Base-by-base conservation (phyloP, 2,329 filamentous ascomycete species). In the Peltaster fructicola region DNA sequence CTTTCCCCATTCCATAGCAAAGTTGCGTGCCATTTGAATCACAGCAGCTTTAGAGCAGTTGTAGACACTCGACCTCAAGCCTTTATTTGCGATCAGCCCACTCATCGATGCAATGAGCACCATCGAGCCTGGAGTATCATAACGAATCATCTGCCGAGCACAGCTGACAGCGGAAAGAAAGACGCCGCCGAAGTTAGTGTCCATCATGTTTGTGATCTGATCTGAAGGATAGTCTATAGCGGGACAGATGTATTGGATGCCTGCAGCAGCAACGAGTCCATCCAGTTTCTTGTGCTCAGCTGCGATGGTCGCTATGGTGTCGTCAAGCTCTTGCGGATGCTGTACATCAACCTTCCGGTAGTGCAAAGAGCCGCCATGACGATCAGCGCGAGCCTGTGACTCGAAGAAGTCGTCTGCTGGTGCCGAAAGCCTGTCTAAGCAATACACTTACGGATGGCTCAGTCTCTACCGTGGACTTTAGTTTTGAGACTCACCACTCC, bases 41-140 rank as follows among this genome's bases (percentile, higher is more conserved):
- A 67, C 56, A 0, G 57, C 63, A 0, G 61, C 55, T 43, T 68
- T 68, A 29, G 58, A 63, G 1, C 59, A 51, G 38, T 65, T 66
- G 45, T 68, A 68, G 0, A 39, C 38, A 15, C 26, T 30, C 5
- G 29, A 26, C 13, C 32, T 27, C 10, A 43, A 29, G 9, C 39
- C 58, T 40, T 59, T 59, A 40, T 62, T 62, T 7, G 57, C 57
- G 22, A 59, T 52, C 7, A 55, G 38, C 0, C 57, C 61, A 29
- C 55, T 59, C 57, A 65, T 65, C 31, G 54, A 59, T 1, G 58
- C 61, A 2, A 65, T 44, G 7, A 65, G 43, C 4, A 61, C 44
- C 26, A 64, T 61, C 3, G 54, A 58, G 8, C 56, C 61, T 5
- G 47, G 48, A 11, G 47, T 57, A 29, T 65, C 60, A 36, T 56